phyloP scores from a whole-genome alignment of 2,329 filamentous ascomycete genomes.

The Setomelanomma holmii region DNA sequence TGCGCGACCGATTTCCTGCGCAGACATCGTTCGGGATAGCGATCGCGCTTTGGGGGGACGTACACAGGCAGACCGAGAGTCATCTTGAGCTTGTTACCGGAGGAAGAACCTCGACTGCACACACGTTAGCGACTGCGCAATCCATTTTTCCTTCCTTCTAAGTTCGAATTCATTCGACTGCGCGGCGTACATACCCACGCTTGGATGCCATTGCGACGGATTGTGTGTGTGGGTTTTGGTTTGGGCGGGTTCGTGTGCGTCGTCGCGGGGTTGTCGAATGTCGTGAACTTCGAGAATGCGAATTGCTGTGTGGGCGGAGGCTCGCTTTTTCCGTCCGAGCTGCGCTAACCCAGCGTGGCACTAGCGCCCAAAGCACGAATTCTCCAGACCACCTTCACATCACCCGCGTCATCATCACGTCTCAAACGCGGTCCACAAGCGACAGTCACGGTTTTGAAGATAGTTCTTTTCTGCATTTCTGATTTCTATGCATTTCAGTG shows the following conservation, averaged over 20 bases:
- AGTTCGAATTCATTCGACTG: background rate
- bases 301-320: constrained; percentile 2
- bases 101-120: constrained; percentile 78
- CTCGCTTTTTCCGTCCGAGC: constrained; percentile 1
- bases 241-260: constrained; percentile 32
- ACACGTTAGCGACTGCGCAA: constrained; percentile 30
- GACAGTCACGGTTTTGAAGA: no score
- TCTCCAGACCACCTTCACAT: no score
- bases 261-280: constrained; percentile 31
- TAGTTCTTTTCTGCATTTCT: no score
- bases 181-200: constrained; percentile 42
- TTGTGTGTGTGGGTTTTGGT: constrained; percentile 20
- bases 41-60: constrained; percentile 55
- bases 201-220: constrained; percentile 50
- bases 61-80: constrained; percentile 99
- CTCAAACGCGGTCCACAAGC: no score
- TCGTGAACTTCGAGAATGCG: constrained; percentile 7
- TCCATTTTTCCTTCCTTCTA: background rate
- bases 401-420: no score
- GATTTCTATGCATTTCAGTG: background rate
- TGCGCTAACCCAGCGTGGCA: background rate
- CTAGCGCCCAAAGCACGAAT: no score
- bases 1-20: constrained; percentile 13
- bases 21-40: constrained; percentile 4
- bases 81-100: constrained; percentile 99